Evolutionary conservation across 805 yeast species (phyloP), one percentile per base, ranked within the genome.

Genomic region (Ogataea kodamae): DNA sequence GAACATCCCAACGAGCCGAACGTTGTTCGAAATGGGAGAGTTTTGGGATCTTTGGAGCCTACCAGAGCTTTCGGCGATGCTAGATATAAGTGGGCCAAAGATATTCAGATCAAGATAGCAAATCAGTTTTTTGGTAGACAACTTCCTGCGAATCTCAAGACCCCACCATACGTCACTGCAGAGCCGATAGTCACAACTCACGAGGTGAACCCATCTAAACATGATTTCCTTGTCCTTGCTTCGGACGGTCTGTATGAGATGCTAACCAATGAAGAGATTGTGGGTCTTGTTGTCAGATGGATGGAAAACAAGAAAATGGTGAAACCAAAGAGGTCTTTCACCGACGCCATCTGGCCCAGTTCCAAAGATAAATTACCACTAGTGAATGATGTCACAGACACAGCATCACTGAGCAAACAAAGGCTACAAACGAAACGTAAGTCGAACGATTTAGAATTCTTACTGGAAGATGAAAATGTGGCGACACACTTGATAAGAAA

Each of bases 141-240:
- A 38, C 74, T 84, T 15, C 94, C 94, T 19, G 74, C 75, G 33
- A 74, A 76, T 46, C 70, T 86, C 40, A 67, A 78, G 40, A 81
- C 96, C 2, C 98, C 98, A 3, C 98, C 98, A 0, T 92, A 92
- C 57, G 97, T 92, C 22, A 92, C 98, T 1, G 97, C 98, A 1
- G 89, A 82, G 57, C 98, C 98, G 0, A 95, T 83, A 18, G 70
- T 89, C 16, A 82, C 96, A 3, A 79, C 95, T 2, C 81, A 89
- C 9, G 76, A 79, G 50, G 72, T 89, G 30, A 70, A 71, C 31
- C 81, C 88, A 1, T 66, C 70, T 13, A 76, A 80, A 45, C 79
- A 84, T 45, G 92, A 87, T 54, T 92, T 92, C 50, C 63, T 92
- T 56, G 95, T 92, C 19, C 67, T 92, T 74, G 98, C 90, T 0